A percentile compares a stretch with the other conserved stretches of the same genome.
Evolutionary conservation across 164 flowering plant species (phyloP).

Genomic region (Stephania cephalantha): DNA sequence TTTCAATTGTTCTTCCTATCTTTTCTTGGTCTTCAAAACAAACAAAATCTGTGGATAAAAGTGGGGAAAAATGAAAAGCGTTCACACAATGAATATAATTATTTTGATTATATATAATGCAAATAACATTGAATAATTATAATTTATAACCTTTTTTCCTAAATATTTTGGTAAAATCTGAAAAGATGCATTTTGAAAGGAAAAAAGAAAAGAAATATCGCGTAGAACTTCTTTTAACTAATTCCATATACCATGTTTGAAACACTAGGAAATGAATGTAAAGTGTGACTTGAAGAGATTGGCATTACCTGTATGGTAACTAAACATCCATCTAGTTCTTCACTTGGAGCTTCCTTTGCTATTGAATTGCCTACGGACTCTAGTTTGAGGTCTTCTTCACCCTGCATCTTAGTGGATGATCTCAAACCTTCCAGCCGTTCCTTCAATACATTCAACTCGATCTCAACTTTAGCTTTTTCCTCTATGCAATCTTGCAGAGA

Average conservation of each 20-base stretch:
- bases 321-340: constrained; percentile 11
- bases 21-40: too few relatives aligned
- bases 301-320: constrained; percentile 15
- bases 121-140: not conserved
- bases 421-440: constrained; percentile 29
- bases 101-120: too few relatives aligned
- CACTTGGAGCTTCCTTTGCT: not conserved
- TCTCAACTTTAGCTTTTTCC: constrained; percentile 37
- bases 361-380: constrained; percentile 13
- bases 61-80: too few relatives aligned
- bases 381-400: constrained; percentile 15
- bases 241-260: not conserved
- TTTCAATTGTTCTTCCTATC: too few relatives aligned
- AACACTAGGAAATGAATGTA: not conserved
- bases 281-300: not conserved
- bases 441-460: constrained; percentile 39
- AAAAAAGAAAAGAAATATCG: not conserved
- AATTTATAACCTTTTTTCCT: not conserved
- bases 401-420: constrained; percentile 12
- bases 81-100: too few relatives aligned
- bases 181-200: not conserved
- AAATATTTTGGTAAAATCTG: too few relatives aligned
- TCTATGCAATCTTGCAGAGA: constrained; percentile 53
- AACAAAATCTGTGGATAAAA: too few relatives aligned
- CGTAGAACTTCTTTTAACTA: not conserved